Base-by-base conservation (phyloP, 2,329 filamentous ascomycete genomes). In the Fusarium mangiferae region DNA sequence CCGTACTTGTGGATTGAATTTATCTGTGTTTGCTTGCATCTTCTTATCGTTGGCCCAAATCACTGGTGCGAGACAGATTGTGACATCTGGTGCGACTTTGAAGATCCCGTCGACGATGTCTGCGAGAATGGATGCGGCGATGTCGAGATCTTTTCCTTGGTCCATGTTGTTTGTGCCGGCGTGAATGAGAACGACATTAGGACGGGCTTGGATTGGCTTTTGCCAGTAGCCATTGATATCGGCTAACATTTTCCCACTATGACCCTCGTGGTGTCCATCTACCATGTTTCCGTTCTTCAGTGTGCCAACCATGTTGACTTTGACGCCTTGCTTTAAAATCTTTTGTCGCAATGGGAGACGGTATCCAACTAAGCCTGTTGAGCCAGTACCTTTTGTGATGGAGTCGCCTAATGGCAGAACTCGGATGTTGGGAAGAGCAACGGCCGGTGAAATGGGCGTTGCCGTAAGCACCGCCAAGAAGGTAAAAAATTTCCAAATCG, bases 111-210 rank as follows among this genome's bases (percentile, higher is more conserved):
- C 60, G 22, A 74, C 61, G 5, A 73, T 70, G 0, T 69, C 59
- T 6, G 49, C 46, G 26, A 73, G 48, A 7, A 74, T 63, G 1
- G 33, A 39, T 7, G 33, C 46, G 5, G 51, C 55, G 2, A 72
- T 54, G 2, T 74, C 45, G 26, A 70, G 66, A 11, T 73, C 67
- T 2, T 41, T 49, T 10, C 46, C 55, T 26, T 42, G 26, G 12
- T 74, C 67, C 72, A 74, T 74, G 13, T 74, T 74, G 15, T 74
- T 74, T 3, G 72, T 74, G 7, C 72, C 72, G 12, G 67, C 72
- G 17, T 74, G 72, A 3, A 74, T 63, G 7, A 74, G 72, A 14
- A 74, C 71, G 24, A 74, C 55, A 0, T 74, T 72, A 3, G 72
- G 72, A 3, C 72, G 63, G 24, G 72, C 62, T 17, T 55, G 30